Percentiles rank a stretch among this genome's conserved stretches.
phyloP scores from a whole-genome alignment of 179 eudicot genomes.

The Drosera spatulata region DNA sequence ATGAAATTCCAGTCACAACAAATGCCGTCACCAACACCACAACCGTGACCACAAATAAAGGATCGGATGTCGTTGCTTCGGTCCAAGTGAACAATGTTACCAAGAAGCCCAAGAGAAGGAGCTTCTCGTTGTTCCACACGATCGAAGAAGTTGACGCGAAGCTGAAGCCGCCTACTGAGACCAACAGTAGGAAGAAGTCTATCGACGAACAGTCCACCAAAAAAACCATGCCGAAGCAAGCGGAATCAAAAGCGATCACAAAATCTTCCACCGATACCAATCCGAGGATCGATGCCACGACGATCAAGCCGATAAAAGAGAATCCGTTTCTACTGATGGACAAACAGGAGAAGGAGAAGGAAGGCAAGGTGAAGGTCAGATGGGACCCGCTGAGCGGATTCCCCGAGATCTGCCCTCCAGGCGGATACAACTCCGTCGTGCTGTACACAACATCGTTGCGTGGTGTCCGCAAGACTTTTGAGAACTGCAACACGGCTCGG shows the following conservation, averaged over 20 bases:
- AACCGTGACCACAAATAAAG: background rate
- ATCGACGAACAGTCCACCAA: background rate
- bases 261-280: slow-evolving; percentile 6
- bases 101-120: slow-evolving; percentile 20
- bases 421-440: slow-evolving; percentile 51
- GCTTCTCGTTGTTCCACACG: slow-evolving; percentile 54
- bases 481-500: slow-evolving; percentile 66
- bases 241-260: slow-evolving; percentile 7
- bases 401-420: slow-evolving; percentile 69
- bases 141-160: slow-evolving; percentile 59
- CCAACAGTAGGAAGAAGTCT: too few species aligned
- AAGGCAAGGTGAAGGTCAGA: slow-evolving; percentile 45
- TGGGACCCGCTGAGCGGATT: slow-evolving; percentile 56
- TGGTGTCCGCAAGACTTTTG: slow-evolving; percentile 72
- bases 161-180: background rate
- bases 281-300: slow-evolving; percentile 8
- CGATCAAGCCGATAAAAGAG: slow-evolving; percentile 39
- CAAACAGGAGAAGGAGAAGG: slow-evolving; percentile 50
- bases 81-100: too few species aligned
- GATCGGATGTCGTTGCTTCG: too few species aligned
- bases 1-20: slow-evolving; percentile 16
- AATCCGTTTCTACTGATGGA: slow-evolving; percentile 67
- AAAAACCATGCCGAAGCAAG: slow-evolving; percentile 15
- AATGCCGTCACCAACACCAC: slow-evolving; percentile 19
- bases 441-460: slow-evolving; percentile 83